Evolutionary conservation across 2,329 filamentous ascomycete genomes (phyloP), one percentile per base, ranked within the genome.

Genomic region (Venturia effusa): DNA sequence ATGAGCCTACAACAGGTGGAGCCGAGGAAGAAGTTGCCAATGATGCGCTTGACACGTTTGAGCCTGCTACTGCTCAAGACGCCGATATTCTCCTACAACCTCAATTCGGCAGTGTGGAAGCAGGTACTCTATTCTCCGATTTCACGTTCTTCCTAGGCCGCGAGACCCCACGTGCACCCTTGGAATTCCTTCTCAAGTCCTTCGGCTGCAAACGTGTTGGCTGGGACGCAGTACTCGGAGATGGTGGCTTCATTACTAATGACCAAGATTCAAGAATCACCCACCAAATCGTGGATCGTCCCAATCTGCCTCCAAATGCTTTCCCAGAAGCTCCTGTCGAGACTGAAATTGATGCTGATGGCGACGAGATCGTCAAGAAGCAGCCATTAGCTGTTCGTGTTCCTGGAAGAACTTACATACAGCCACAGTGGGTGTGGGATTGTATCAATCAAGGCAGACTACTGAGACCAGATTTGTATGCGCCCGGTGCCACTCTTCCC

Each of bases 351-450:
- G 63, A 55, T 59, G 61, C 65, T 68, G 61, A 87, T 73, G 83
- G 81, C 32, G 74, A 78, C 75, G 72, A 66, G 67, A 70, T 60
- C 71, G 75, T 41, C 79, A 75, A 66, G 75, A 57, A 57, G 30
- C 51, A 57, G 30, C 67, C 15, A 71, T 81, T 66, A 79, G 77
- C 71, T 78, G 81, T 37, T 88, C 86, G 92, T 66, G 88, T 97
- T 66, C 92, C 93, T n/a, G 93, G 93, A 41, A 84, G 94, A 68
- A 91, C 86, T 67, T 99, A 99, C 70, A 79, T 99, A 64, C 94
- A 99, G 78, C 94, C 94, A 24, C 94, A 99, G 74, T 99, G 95
- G 93, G 86, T 99, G 4, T 99, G 94, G 94, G 94, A 99, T 73
- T 93, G 90, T 71, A 80, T 96, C 74, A 99, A 99, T 74, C 90